These are phyloP conservation scores for Coemansia sp. DNA, from an alignment of 192 early-diverging fungal species.

Conservation along the genomic window DNA sequence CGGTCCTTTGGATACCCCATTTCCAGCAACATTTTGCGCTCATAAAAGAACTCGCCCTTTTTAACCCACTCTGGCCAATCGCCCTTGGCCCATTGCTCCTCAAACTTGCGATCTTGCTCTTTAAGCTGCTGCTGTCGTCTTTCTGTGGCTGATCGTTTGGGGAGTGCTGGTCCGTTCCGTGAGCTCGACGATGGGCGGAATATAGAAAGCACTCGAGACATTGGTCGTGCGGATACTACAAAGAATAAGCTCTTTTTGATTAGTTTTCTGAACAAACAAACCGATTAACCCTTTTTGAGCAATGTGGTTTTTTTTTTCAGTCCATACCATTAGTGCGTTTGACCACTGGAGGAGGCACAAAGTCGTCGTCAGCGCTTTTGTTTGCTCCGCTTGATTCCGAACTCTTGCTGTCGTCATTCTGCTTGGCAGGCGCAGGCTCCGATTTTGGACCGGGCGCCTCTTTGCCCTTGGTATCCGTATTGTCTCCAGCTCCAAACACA, in stretches of 20 bases:
- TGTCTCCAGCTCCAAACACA: slow-evolving; percentile 38
- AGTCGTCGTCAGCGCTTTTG: slow-evolving; percentile 20
- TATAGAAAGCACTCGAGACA: slow-evolving; percentile 53
- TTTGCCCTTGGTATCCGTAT: slow-evolving; percentile 1
- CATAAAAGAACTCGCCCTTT: slow-evolving; percentile 36
- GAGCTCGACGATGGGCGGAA: slow-evolving; percentile 39
- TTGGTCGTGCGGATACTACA: slow-evolving; percentile 51
- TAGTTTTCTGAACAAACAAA: slow-evolving; percentile 2
- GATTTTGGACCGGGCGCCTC: slow-evolving; percentile 1
- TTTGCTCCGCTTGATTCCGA: background rate
- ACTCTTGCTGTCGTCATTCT: slow-evolving; percentile 5
- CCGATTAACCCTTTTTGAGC: background rate
- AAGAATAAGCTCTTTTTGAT: background rate
- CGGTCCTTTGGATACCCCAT: slow-evolving; percentile 56
- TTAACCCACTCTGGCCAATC: slow-evolving; percentile 52
- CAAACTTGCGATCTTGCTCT: slow-evolving; percentile 48
- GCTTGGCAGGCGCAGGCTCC: background rate
- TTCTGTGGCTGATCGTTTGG: slow-evolving; percentile 26
- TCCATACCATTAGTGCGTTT: slow-evolving; percentile 52
- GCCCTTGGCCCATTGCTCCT: slow-evolving; percentile 45
- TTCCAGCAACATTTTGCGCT: slow-evolving; percentile 44
- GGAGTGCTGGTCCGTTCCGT: slow-evolving; percentile 15
- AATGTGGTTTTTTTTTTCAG: background rate
- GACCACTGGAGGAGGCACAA: slow-evolving; percentile 53
- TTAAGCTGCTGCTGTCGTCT: slow-evolving; percentile 32